These are phyloP conservation scores for Balakata baccata DNA, from an alignment of 345 rosid genomes.

Conservation along the genomic window DNA sequence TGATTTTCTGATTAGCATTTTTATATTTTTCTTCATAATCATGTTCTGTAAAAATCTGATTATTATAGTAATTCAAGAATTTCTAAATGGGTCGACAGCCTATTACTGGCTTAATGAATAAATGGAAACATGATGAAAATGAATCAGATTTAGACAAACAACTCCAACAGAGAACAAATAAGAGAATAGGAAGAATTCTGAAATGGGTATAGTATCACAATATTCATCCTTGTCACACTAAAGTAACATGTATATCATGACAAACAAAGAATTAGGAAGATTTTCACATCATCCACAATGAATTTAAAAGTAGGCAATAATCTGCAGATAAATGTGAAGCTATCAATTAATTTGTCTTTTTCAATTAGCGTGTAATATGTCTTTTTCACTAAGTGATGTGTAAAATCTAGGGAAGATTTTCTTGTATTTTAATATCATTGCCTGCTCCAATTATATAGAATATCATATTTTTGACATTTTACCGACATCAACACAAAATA, in stretches of 20 bases:
- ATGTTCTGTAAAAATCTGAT: slow-evolving; percentile 24
- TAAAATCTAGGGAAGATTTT: slow-evolving; percentile 32
- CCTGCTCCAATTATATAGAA: no score
- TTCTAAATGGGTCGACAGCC: no score
- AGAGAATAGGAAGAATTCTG: no score
- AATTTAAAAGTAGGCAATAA: background rate
- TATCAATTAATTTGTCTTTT: slow-evolving; percentile 17
- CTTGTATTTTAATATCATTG: slow-evolving; percentile 9
- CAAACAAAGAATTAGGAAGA: background rate
- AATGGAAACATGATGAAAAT: no score
- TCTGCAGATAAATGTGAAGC: background rate
- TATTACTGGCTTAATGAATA: no score
- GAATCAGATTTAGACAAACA: no score
- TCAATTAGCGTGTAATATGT: slow-evolving; percentile 17
- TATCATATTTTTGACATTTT: no score
- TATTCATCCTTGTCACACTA: background rate
- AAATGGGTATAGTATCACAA: no score
- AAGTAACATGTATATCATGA: background rate
- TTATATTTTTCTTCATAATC: slow-evolving; percentile 17
- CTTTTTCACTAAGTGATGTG: slow-evolving; percentile 29
- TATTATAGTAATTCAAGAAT: background rate
- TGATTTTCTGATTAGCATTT: slow-evolving; percentile 13
- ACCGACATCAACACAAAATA: no score
- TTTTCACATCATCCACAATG: background rate
- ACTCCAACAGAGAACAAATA: no score